A percentile compares a stretch with the other conserved stretches of the same genome.
phyloP scores from a whole-genome alignment of 257 asterid species.

The Catharanthus roseus region DNA sequence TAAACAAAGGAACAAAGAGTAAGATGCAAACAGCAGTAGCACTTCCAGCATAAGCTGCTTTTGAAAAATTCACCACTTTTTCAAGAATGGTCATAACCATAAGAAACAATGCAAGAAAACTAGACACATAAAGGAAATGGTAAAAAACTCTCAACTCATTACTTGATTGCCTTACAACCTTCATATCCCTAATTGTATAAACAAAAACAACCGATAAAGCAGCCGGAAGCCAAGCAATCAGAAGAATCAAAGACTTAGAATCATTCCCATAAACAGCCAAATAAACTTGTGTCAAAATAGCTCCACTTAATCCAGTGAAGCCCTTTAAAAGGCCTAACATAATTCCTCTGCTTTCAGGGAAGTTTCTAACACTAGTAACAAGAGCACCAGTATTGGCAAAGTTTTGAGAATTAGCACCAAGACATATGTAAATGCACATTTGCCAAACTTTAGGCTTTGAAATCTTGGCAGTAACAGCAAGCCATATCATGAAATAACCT shows the following conservation, averaged over 20 bases:
- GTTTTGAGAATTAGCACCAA: conserved; percentile 84
- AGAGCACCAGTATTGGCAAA: conserved; percentile 87
- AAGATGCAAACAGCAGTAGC: conserved; percentile 53
- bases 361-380: conserved; percentile 65
- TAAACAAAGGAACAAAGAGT: conserved; percentile 53
- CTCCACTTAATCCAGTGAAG: conserved; percentile 78
- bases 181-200: conserved; percentile 67
- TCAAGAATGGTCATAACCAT: conserved; percentile 66
- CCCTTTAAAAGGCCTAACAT: conserved; percentile 72
- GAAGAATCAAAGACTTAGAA: conserved; percentile 57
- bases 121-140: conserved; percentile 48
- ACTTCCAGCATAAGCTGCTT: conserved; percentile 57
- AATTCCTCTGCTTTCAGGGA: conserved; percentile 62
- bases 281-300: conserved; percentile 68
- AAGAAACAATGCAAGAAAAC: conserved; percentile 54
- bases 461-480: conserved; percentile 46
- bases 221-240: conserved; percentile 89
- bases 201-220: conserved; percentile 76
- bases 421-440: conserved; percentile 69
- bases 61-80: conserved; percentile 36
- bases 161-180: conserved; percentile 33
- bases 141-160: conserved; percentile 49
- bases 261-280: conserved; percentile 75
- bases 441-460: conserved; percentile 62
- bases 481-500: conserved; percentile 80